A percentile compares a stretch with the other conserved stretches of the same genome.
These are phyloP conservation scores for Cercospora sojina DNA, from an alignment of 2,329 filamentous ascomycete species.

Conservation along the genomic window DNA sequence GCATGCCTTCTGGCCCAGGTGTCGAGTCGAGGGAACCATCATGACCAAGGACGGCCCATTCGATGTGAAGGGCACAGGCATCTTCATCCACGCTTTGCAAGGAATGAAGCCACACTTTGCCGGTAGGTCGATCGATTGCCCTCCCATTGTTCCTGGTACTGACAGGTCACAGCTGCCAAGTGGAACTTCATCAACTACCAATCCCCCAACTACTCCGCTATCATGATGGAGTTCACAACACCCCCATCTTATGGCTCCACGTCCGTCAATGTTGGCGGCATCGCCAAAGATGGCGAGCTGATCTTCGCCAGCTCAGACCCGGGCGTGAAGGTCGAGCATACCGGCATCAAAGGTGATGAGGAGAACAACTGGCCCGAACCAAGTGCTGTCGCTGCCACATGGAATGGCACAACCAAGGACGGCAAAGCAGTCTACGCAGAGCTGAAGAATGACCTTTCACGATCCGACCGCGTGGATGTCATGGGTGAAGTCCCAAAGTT, in stretches of 20 bases:
- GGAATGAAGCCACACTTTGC: conserved; percentile 99
- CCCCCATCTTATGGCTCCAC: conserved; percentile 90
- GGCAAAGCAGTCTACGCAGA: conserved; percentile 69
- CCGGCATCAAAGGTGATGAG: conserved; percentile 66
- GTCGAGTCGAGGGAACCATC: conserved; percentile 76
- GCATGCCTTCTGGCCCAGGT: conserved; percentile 93
- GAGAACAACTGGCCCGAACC: conserved; percentile 90
- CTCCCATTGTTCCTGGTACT: background rate
- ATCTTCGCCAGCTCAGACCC: conserved; percentile 68
- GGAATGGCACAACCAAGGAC: conserved; percentile 75
- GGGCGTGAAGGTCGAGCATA: conserved; percentile 66
- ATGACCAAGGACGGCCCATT: conserved; percentile 77
- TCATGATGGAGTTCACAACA: conserved; percentile 95
- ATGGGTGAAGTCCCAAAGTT: conserved; percentile 96
- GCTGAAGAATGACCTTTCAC: conserved; percentile 68
- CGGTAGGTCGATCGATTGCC: conserved; percentile 49
- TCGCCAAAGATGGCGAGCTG: conserved; percentile 78
- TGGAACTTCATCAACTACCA: conserved; percentile 98
- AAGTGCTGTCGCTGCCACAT: conserved; percentile 69
- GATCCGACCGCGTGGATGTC: conserved; percentile 82
- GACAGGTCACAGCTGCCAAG: conserved; percentile 58
- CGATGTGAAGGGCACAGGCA: conserved; percentile 74
- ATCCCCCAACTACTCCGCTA: conserved; percentile 77
- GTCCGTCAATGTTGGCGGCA: conserved; percentile 75
- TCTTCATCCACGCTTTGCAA: conserved; percentile 84